These are phyloP conservation scores for Akanthomyces dipterigenus DNA, from an alignment of 2,329 filamentous ascomycete genomes.

Conservation along the genomic window DNA sequence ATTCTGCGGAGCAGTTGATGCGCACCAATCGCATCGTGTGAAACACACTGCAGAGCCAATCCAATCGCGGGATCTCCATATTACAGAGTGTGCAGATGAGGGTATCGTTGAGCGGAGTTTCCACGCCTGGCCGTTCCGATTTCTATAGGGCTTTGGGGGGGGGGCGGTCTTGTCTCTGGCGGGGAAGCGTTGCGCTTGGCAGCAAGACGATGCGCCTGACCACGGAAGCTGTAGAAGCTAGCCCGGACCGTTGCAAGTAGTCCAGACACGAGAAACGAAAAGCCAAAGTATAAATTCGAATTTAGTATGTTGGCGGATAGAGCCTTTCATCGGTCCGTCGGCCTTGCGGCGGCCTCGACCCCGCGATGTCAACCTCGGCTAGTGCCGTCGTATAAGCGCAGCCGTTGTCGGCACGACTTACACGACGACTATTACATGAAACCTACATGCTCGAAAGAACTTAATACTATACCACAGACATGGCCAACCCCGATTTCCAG, in stretches of 20 bases:
- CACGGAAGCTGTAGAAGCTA: not conserved
- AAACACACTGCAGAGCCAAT: not conserved
- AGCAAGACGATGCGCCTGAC: not conserved
- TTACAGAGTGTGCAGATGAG: not conserved
- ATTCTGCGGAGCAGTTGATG: conserved; percentile 9
- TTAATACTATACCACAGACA: not conserved
- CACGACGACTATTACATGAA: not conserved
- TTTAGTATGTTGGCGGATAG: not conserved
- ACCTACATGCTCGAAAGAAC: not conserved
- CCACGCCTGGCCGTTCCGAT: not conserved
- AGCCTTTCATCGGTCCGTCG: not conserved
- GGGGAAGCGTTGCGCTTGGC: not conserved
- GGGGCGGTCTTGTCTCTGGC: not conserved
- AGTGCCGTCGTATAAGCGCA: not conserved
- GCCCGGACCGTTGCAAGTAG: not conserved
- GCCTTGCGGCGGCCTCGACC: not conserved
- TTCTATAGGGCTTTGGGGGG: too few species aligned
- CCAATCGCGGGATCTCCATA: not conserved
- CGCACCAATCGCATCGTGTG: conserved; percentile 11
- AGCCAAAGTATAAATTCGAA: not conserved
- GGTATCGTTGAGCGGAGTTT: not conserved
- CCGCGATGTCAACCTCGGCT: not conserved
- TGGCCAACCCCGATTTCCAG: conserved; percentile 2
- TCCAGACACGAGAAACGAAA: not conserved
- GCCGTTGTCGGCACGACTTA: not conserved